These are phyloP conservation scores for Benincasa hispida DNA, from an alignment of 306 rosid species.

Conservation along the genomic window DNA sequence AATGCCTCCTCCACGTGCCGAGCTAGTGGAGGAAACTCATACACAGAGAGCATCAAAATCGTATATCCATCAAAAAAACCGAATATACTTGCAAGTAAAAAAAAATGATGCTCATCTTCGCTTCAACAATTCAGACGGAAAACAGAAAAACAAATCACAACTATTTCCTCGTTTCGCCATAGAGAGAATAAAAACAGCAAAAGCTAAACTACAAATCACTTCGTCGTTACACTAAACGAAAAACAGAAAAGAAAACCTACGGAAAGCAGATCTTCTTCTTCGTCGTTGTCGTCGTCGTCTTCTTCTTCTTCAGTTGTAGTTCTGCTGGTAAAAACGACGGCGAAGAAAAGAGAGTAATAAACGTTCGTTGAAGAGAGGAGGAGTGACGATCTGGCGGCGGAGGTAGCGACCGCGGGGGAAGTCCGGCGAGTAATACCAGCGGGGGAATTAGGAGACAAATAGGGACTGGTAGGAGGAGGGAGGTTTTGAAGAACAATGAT, in stretches of 20 bases:
- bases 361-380: not conserved
- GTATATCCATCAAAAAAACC: not conserved
- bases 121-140: not conserved
- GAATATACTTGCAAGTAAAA: not conserved
- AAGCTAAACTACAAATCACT: not conserved
- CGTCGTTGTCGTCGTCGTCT: not conserved
- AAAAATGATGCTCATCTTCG: not conserved
- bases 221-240: not conserved
- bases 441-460: not conserved
- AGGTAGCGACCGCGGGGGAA: not conserved
- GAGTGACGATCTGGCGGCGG: not conserved
- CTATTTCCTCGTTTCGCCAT: not conserved
- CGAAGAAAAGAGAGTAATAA: not conserved
- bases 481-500: conserved; percentile 6
- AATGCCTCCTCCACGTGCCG: not conserved
- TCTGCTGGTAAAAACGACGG: not conserved
- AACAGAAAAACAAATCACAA: not conserved
- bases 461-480: not conserved
- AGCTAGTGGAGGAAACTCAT: not conserved
- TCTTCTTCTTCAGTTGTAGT: not conserved
- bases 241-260: not conserved
- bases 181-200: not conserved
- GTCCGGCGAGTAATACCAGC: not conserved
- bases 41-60: not conserved
- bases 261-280: conserved; percentile 5